A percentile compares a stretch with the other conserved stretches of the same genome.
These are phyloP conservation scores for Yarrowia bubula DNA, from an alignment of 805 yeast species.

Conservation along the genomic window DNA sequence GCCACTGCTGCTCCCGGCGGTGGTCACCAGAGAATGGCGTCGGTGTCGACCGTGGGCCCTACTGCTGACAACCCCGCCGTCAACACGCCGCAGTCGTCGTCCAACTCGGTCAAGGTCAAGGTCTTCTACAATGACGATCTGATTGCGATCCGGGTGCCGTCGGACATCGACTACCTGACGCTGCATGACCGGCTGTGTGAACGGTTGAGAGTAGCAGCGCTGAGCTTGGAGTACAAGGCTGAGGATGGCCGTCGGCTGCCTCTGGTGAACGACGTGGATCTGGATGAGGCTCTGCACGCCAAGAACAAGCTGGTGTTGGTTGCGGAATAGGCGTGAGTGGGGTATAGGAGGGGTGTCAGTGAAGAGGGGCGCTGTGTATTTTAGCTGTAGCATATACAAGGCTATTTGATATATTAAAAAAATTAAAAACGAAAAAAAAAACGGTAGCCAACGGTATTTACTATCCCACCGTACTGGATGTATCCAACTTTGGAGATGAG, in stretches of 20 bases:
- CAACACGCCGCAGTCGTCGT: slow-evolving; percentile 28
- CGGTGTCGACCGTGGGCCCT: slow-evolving; percentile 23
- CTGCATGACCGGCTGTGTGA: slow-evolving; percentile 38
- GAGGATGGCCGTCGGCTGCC: slow-evolving; percentile 32
- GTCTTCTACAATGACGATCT: slow-evolving; percentile 42
- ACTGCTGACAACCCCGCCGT: slow-evolving; percentile 13
- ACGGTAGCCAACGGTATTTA: too few species aligned
- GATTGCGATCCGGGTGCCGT: slow-evolving; percentile 43
- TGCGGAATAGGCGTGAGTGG: too few species aligned
- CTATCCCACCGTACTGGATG: too few species aligned
- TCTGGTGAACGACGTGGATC: slow-evolving; percentile 36
- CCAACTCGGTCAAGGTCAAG: slow-evolving; percentile 39
- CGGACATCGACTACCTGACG: slow-evolving; percentile 36
- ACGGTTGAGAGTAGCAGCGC: slow-evolving; percentile 37
- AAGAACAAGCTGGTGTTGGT: slow-evolving; percentile 39
- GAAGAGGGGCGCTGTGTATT: slow-evolving; percentile 11
- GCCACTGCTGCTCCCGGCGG: background rate
- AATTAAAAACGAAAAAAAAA: background rate
- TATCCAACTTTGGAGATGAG: too few species aligned
- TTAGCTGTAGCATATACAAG: slow-evolving; percentile 6
- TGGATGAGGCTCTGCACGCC: slow-evolving; percentile 35
- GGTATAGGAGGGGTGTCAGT: slow-evolving; percentile 7
- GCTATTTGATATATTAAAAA: background rate
- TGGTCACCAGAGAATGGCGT: slow-evolving; percentile 6
- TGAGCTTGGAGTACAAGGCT: slow-evolving; percentile 36